Evolutionary conservation across 345 rosid genomes (phyloP).

Genomic region (Syzygium jambos): DNA sequence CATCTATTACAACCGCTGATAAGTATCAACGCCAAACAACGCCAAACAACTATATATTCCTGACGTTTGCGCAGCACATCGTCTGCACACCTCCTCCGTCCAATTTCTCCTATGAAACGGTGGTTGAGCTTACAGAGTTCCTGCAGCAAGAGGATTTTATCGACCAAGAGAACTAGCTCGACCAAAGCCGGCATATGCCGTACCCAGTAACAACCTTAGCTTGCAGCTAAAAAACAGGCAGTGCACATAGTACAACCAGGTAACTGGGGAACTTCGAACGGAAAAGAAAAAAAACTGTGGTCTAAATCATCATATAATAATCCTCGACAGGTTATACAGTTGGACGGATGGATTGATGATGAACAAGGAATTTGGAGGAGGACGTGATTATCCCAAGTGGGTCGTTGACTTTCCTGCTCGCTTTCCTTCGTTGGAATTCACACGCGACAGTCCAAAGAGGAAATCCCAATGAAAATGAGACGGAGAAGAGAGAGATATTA

Average conservation of each 20-base stretch:
- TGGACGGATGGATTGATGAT: neutral
- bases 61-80: neutral
- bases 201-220: neutral
- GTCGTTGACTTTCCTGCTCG: neutral
- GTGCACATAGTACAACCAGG: neutral
- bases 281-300: neutral
- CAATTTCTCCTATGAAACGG: neutral
- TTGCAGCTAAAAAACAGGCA: neutral
- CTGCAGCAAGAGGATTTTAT: neutral
- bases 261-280: neutral
- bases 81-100: neutral
- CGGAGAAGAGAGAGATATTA: neutral
- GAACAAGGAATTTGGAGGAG: neutral
- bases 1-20: conserved; percentile 16
- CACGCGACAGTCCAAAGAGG: neutral
- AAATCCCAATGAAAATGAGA: neutral
- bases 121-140: neutral
- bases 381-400: neutral
- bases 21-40: neutral
- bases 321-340: neutral
- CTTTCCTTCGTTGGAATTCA: neutral
- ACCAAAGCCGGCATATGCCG: neutral
- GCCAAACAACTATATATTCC: neutral
- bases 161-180: neutral
- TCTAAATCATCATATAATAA: neutral